Evolutionary conservation across 768 basidiomycete species (phyloP).

Genomic region (Pleurotus ostreatus): DNA sequence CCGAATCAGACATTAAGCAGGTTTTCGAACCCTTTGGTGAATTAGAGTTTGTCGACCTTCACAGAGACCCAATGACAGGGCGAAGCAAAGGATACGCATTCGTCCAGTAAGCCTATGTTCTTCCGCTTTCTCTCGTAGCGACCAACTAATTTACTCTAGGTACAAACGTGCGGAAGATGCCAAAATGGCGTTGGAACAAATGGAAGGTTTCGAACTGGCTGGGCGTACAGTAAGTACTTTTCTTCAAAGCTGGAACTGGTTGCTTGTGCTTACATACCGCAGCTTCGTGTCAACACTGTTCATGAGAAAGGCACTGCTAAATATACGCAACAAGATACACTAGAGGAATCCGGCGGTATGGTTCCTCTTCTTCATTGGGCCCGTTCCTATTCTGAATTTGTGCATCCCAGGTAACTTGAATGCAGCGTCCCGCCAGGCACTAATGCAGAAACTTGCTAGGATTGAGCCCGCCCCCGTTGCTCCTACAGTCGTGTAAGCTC

Average conservation of each 20-base stretch:
- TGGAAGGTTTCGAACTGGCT: slow-evolving; percentile 98
- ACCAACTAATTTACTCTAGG: slow-evolving; percentile 31
- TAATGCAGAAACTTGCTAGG: slow-evolving; percentile 99
- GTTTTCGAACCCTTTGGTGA: slow-evolving; percentile 99
- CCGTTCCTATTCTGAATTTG: slow-evolving; percentile 10
- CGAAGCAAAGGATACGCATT: slow-evolving; percentile 98
- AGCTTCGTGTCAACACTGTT: slow-evolving; percentile 89
- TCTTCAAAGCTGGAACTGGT: neutral
- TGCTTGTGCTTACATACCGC: slow-evolving; percentile 6
- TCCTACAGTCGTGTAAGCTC: slow-evolving; percentile 59
- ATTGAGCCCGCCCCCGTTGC: slow-evolving; percentile 61
- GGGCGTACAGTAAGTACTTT: slow-evolving; percentile 72
- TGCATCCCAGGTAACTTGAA: slow-evolving; percentile 82
- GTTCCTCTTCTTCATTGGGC: neutral
- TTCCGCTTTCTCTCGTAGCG: neutral
- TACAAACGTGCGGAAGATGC: slow-evolving; percentile 92
- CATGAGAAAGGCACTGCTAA: slow-evolving; percentile 83
- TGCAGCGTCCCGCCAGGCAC: slow-evolving; percentile 95
- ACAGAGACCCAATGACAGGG: slow-evolving; percentile 90
- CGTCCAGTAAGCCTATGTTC: slow-evolving; percentile 63
- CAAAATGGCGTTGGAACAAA: slow-evolving; percentile 94
- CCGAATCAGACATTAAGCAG: slow-evolving; percentile 96
- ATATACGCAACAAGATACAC: slow-evolving; percentile 71
- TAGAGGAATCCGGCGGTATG: slow-evolving; percentile 88
- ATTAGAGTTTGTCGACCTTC: slow-evolving; percentile 97